Conservation (phyloP, 495 filamentous ascomycete genomes). For the Friedmanniomyces simplex region DNA sequence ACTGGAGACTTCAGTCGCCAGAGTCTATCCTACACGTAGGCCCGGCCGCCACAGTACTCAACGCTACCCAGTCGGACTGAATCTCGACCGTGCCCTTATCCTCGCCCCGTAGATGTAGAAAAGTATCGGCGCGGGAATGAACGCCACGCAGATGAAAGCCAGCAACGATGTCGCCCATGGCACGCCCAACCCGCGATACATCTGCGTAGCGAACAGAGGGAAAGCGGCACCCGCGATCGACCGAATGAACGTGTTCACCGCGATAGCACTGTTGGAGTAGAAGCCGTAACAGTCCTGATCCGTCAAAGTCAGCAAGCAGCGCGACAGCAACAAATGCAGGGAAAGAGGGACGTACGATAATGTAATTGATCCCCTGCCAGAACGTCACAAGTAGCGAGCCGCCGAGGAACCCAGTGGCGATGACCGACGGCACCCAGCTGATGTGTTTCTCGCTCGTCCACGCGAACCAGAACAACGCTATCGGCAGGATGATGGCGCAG, state of each 20-base stretch:
- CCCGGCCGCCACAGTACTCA: background rate
- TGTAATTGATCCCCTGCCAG: slow-evolving; percentile 47
- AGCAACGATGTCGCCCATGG: slow-evolving; percentile 56
- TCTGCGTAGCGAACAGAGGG: slow-evolving; percentile 25
- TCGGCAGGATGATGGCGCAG: slow-evolving; percentile 24
- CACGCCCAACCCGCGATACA: slow-evolving; percentile 39
- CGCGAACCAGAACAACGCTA: slow-evolving; percentile 31
- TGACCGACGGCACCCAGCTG: slow-evolving; percentile 25
- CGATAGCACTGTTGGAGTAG: slow-evolving; percentile 44
- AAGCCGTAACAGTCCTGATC: slow-evolving; percentile 46
- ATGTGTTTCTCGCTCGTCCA: slow-evolving; percentile 28
- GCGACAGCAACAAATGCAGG: background rate
- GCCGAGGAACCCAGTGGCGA: slow-evolving; percentile 28
- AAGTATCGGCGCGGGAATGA: slow-evolving; percentile 60
- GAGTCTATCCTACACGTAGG: background rate
- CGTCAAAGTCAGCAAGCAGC: background rate
- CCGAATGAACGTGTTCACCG: slow-evolving; percentile 40
- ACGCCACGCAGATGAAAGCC: slow-evolving; percentile 50
- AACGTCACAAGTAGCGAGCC: slow-evolving; percentile 27
- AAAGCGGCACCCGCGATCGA: slow-evolving; percentile 35
- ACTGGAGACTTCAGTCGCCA: too few relatives aligned
- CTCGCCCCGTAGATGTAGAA: slow-evolving; percentile 59
- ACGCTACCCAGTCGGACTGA: background rate
- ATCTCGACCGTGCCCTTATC: slow-evolving; percentile 32
- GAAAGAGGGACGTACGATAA: slow-evolving; percentile 24